Percentiles rank a stretch among this genome's conserved stretches.
Evolutionary conservation across 2,329 filamentous ascomycete species (phyloP).

Genomic region (Aureobasidium subglaciale): DNA sequence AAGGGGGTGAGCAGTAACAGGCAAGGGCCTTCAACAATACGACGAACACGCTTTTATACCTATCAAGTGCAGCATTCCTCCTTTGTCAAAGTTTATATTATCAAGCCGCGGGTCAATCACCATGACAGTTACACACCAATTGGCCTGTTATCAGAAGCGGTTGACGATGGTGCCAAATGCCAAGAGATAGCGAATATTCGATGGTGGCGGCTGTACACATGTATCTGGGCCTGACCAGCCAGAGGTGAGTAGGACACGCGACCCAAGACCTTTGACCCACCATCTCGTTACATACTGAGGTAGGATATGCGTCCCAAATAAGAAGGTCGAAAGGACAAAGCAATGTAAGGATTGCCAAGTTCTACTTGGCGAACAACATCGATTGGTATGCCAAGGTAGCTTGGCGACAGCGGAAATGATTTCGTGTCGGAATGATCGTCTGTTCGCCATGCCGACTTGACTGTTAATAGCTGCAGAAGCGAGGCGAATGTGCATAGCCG

Average conservation of each 20-base stretch:
- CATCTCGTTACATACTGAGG: constrained; percentile 4
- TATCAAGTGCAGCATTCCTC: not conserved
- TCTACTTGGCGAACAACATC: not conserved
- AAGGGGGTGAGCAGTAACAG: not conserved
- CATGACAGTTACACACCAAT: not conserved
- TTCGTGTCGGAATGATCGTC: not conserved
- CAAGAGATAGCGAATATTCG: constrained; percentile 13
- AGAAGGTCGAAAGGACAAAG: constrained; percentile 4
- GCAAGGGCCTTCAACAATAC: not conserved
- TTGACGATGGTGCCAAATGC: not conserved
- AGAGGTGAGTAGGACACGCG: not conserved
- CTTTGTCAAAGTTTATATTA: not conserved
- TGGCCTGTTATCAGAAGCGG: constrained; percentile 1
- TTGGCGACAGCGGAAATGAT: not conserved
- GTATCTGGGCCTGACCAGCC: not conserved
- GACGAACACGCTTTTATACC: not conserved
- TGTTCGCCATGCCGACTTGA: not conserved
- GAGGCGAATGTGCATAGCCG: not conserved
- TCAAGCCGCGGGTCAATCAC: not conserved
- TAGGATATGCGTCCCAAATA: constrained; percentile 5
- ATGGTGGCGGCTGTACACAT: constrained; percentile 7
- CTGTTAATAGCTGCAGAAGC: constrained; percentile 9
- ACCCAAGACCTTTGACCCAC: not conserved
- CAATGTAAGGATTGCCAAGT: constrained; percentile 1
- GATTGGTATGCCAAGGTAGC: constrained; percentile 8